Evolutionary conservation across 2,329 filamentous ascomycete species (phyloP), one percentile per base, ranked within the genome.

Genomic region (Colletotrichum somersetense): DNA sequence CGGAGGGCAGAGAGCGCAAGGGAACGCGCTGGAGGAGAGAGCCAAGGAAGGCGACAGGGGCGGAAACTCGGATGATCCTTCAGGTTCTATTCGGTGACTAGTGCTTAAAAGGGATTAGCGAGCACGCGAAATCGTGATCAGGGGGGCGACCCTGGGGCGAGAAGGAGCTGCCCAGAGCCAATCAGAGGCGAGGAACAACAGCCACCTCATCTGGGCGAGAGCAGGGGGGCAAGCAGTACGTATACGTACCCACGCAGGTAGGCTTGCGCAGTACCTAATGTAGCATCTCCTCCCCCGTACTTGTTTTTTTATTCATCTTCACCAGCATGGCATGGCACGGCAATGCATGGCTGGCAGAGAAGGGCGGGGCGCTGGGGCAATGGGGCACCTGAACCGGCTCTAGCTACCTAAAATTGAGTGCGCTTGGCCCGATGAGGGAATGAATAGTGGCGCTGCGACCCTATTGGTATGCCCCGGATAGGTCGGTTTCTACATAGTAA

Each of bases 361-460:
- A 4, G 40, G 40, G 40, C 40, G 14, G 40, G 40, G 42, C 42
- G 6, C 42, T 44, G 42, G 16, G 35, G 35, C 7, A 35, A 8
- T 35, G 35, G 35, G 35, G 35, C 35, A 38, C 35, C 53, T 42
- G 14, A 64, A 55, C 62, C 62, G 50, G 62, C 38, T 64, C 50
- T 64, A 50, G 23, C 48, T 64, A 55, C 62, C 62, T 33, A 56
- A 64, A 64, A 55, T 46, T 10, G 30, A 33, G 11, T 23, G 23
- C 50, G 38, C 62, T 64, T 55, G 48, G 38, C 48, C 50, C 35
- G 38, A 64, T 55, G 38, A n/a, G 26, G 62, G 35, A 56, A 35
- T 23, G 50, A 64, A 11, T 50, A 56, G 38, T 35, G 62, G 62
- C 62, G 38, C 38, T 16, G 62, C 40, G 38, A 12, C 18, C 50